Evolutionary conservation across 768 basidiomycete genomes (phyloP), one percentile per base, ranked within the genome.

Genomic region (Calocera viscosa): DNA sequence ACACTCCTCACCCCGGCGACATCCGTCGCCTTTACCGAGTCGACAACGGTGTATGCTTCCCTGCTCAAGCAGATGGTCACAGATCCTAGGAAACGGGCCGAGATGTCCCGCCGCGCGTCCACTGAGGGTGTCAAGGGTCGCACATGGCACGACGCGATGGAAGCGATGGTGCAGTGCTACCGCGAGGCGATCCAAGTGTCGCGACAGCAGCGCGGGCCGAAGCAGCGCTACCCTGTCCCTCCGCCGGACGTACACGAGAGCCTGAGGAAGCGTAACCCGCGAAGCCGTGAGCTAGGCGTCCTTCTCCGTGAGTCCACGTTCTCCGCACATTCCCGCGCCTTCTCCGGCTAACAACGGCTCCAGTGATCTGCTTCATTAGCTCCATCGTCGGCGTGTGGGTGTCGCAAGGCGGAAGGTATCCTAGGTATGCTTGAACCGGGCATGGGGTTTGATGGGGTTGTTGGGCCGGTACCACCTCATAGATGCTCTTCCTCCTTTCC

Each of bases 111-210:
- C 53, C 53, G 53, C 14, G 53, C 53, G 11, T 60, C 14, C 30
- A 60, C 53, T 16, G 53, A 63, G 0, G 53, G 66, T 22, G 49
- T 53, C 22, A 34, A 26, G 49, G 66, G 66, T 35, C 47, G 49
- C 2, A 66, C 66, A 24, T 66, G 66, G 66, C 33, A 32, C n/a
- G 66, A 53, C 66, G 66, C 66, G 49, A 66, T 66, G 66, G 66
- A 66, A 38, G 28, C 32, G 1, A 66, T 66, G 66, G 66, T 66
- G 0, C 49, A 66, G 33, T 66, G 66, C 26, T 66, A 66, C 24
- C 49, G 66, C 49, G 66, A 66, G 17, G 66, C 66, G n/a, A 63
- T 66, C 66, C 53, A 32, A 32, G 53, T 60, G 14, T 60, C 53
- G 30, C 53, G 53, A 5, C 26, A 26, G 24, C 53, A 60, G 30